These are phyloP conservation scores for Marasmius tenuissimus DNA, from an alignment of 1,284 basidiomycete genomes.

Conservation along the genomic window DNA sequence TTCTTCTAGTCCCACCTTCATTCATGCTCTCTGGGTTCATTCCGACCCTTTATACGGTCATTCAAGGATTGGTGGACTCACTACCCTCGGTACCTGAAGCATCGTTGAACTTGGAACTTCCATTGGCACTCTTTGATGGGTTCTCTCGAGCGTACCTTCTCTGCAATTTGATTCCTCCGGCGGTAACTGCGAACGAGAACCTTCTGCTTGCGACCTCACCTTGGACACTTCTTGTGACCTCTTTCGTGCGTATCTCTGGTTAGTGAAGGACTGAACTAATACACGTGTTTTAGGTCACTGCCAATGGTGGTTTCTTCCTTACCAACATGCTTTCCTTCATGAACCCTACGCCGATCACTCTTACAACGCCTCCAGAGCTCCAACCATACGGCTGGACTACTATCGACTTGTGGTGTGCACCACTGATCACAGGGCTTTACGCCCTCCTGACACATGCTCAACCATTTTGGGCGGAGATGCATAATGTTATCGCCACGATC, in stretches of 20 bases:
- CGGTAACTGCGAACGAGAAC: conserved; percentile 52
- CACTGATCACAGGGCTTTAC: conserved; percentile 64
- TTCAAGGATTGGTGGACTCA: conserved; percentile 59
- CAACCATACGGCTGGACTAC: conserved; percentile 75
- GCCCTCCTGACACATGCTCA: conserved; percentile 77
- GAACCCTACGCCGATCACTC: conserved; percentile 57
- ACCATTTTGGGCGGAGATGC: conserved; percentile 71
- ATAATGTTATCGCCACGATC: conserved; percentile 43
- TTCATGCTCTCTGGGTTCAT: conserved; percentile 67
- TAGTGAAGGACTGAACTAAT: not conserved
- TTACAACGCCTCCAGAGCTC: conserved; percentile 70
- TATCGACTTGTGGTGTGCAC: conserved; percentile 75
- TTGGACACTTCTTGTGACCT: conserved; percentile 68
- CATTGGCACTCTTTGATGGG: conserved; percentile 64
- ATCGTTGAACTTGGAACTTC: conserved; percentile 56
- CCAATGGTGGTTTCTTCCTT: conserved; percentile 76
- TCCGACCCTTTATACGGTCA: conserved; percentile 52
- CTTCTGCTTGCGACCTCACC: conserved; percentile 57
- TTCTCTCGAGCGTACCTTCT: conserved; percentile 70
- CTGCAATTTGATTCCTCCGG: conserved; percentile 67
- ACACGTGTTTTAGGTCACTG: conserved; percentile 45
- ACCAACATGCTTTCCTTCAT: conserved; percentile 69
- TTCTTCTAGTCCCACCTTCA: conserved; percentile 62
- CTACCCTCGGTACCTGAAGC: conserved; percentile 56
- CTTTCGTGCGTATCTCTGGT: conserved; percentile 50